Base-by-base conservation (phyloP, 2,329 filamentous ascomycete species). In the Alternaria sp. region DNA sequence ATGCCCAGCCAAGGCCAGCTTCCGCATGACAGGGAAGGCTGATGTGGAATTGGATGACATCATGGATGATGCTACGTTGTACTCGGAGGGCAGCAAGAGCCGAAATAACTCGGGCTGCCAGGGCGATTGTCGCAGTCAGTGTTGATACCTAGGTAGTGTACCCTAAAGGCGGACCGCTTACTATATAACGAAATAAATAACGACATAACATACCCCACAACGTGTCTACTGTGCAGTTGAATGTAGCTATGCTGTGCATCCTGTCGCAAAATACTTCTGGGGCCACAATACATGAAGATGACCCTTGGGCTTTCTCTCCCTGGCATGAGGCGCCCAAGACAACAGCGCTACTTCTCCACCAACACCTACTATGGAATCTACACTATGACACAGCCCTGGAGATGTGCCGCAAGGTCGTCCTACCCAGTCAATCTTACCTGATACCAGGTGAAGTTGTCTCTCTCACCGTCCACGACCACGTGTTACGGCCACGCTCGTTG, bases 311-410 rank as follows among this genome's bases (percentile, higher is more conserved):
- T 21, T 21, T 21, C 21, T 21, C 21, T 21, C 21, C 21, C 21
- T 21, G 3, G 3, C 30, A 8, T 32, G 30, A 36, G 2, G 32
- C 32, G 0, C 8, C 32, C 5, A n/a, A 10, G 32, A 40, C 15
- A 40, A 0, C 15, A 40, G 32, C 32, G 15, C 15, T 36, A 36
- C 15, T 7, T 36, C 13, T 5, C 32, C 1, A 36, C 15, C 32
- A n/a, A 36, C 32, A 6, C 13, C 13, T 0, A 9, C n/a, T 10
- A 5, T 10, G 5, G 7, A 2, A 40, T 1, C 15, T 3, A 0
- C 15, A 3, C 32, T 17, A 40, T 40, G 4, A 40, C 2, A 40
- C 9, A 40, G n/a, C n/a, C n/a, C n/a, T n/a, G n/a, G n/a, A n/a
- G 2, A 1, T 2, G 3, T 40, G 32, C 15, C 32, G 32, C 32